Percentiles rank a stretch among this genome's conserved stretches.
Conservation (phyloP, 1,139 yeast species). For the Suhomyces maxii region DNA sequence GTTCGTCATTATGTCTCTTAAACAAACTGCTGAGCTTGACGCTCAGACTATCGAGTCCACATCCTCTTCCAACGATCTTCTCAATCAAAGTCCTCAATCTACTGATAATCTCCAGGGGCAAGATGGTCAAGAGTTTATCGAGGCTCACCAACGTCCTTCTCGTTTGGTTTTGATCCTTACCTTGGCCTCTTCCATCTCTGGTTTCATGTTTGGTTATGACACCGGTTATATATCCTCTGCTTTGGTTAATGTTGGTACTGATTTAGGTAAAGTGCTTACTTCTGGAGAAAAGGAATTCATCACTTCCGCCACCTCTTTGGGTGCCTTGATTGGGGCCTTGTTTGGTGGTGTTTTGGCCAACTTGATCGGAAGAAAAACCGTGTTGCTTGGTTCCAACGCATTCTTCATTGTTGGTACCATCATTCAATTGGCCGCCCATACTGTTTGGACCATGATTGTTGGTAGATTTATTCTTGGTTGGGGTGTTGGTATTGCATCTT, state of each 20-base stretch:
- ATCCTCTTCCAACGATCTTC: conserved; percentile 6
- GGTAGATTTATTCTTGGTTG: conserved; percentile 93
- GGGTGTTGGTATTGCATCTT: conserved; percentile 93
- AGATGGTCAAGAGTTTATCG: background rate
- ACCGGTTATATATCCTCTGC: conserved; percentile 96
- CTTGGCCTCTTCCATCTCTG: conserved; percentile 82
- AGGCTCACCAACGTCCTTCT: conserved; percentile 48
- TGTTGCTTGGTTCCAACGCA: conserved; percentile 74
- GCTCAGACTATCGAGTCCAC: conserved; percentile 6
- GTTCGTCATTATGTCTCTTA: background rate
- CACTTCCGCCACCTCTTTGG: conserved; percentile 93
- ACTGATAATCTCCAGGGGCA: background rate
- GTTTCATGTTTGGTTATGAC: conserved; percentile 95
- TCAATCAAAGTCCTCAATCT: background rate
- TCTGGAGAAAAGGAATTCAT: conserved; percentile 83
- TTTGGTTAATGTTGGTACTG: conserved; percentile 77
- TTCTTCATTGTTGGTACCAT: conserved; percentile 81
- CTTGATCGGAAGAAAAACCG: conserved; percentile 75
- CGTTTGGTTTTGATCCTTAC: conserved; percentile 68
- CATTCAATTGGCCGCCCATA: conserved; percentile 74
- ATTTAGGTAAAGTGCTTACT: conserved; percentile 54
- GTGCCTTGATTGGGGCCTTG: conserved; percentile 79
- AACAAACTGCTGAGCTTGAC: conserved; percentile 5
- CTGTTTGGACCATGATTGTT: conserved; percentile 87
- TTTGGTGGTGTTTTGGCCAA: conserved; percentile 82